Base-by-base conservation (phyloP, 2,329 filamentous ascomycete species). In the Penicillium sp. region DNA sequence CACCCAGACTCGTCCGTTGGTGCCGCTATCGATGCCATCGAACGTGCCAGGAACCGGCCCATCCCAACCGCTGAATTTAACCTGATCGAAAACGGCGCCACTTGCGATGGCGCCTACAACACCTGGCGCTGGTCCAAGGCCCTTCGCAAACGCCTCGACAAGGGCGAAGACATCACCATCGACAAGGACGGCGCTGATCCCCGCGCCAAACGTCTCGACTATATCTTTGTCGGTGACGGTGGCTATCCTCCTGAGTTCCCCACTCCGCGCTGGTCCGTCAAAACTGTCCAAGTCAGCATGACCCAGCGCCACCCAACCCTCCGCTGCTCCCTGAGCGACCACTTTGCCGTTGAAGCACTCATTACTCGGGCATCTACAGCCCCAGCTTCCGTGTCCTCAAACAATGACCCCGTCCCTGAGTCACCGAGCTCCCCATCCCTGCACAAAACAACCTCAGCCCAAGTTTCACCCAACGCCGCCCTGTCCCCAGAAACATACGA, bases 91-190 rank as follows among this genome's bases (percentile, higher is more conserved):
- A 95, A 96, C 69, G 94, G 94, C 22, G 85, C 87, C 22, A 95
- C 94, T 1, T 96, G 90, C 63, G 90, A 96, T 68, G 87, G 85
- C 51, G 82, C 85, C 9, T 84, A 89, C 65, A 97, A 97, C 71
- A 96, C 92, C 3, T 99, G 94, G 94, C 82, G 92, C 39, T 97
- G 92, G 92, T 79, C 84, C 51, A 84, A 89, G 63, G 76, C 76
- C 14, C 79, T 89, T 63, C 87, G 84, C 69, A 88, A 87, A 64
- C 79, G 79, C 5, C 76, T 95, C 2, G 81, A 81, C 14, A 82
- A 82, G 41, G 86, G 86, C 0, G 79, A 82, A 48, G 79, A 86
- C n/a, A 78, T 85, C 36, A 70, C 77, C 5, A 78, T 95, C 6
- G 77, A 87, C n/a, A 80, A 81, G 0, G 80, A 86, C 42, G 82